phyloP scores from a whole-genome alignment of 176 grass and related monocot genomes.

The Ensete ventricosum region DNA sequence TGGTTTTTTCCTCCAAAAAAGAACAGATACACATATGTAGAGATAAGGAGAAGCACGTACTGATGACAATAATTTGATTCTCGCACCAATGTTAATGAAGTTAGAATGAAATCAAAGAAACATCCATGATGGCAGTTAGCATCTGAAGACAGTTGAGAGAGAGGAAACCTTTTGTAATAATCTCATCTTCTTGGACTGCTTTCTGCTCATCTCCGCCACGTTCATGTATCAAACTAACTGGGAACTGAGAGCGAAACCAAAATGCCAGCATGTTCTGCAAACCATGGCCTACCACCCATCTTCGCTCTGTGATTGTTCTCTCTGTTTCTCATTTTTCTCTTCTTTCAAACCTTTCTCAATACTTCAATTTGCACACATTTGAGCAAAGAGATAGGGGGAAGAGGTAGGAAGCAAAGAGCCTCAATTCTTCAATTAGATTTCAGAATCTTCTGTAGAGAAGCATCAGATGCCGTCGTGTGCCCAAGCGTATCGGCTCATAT shows the following conservation, averaged over 20 bases:
- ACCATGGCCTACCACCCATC: neutral
- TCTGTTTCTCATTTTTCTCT: too few relatives aligned
- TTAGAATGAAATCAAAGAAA: neutral
- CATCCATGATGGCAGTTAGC: slow-evolving; percentile 6
- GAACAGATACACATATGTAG: neutral
- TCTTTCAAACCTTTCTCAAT: neutral
- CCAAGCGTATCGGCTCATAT: neutral
- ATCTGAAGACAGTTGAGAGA: slow-evolving; percentile 8
- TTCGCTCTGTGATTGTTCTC: neutral
- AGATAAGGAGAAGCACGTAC: neutral
- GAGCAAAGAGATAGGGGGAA: neutral
- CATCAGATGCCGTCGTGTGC: neutral
- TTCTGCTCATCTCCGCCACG: neutral
- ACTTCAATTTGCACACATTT: neutral
- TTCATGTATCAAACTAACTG: neutral
- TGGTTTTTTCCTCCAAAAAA: neutral
- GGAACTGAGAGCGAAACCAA: neutral
- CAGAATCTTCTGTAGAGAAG: neutral
- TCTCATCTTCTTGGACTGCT: neutral
- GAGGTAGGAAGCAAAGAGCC: neutral
- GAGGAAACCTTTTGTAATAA: slow-evolving; percentile 1
- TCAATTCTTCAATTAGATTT: neutral
- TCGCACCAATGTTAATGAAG: neutral
- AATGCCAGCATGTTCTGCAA: neutral
- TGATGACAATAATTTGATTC: slow-evolving; percentile 9